Base-by-base conservation (phyloP, 768 basidiomycete species). In the Boletus pseudo-olivaceus region DNA sequence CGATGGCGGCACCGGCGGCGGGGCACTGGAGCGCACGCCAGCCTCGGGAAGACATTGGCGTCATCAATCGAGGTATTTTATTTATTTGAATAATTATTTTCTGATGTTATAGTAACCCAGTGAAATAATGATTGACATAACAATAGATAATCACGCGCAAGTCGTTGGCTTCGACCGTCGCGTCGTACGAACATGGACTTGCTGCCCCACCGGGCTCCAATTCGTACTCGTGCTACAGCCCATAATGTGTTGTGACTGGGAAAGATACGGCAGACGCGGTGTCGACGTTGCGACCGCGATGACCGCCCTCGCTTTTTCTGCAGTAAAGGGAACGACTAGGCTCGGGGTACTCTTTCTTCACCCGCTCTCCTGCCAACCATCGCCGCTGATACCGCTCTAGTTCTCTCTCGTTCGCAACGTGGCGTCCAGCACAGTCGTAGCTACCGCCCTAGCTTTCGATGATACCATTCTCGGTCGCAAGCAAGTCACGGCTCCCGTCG, bases 391-490 rank as follows among this genome's bases (percentile, higher is more conserved):
- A n/a, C 44, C 20, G 38, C 42, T 37, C 19, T 50, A 90, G 87
- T 92, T 93, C 64, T 78, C 82, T 30, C 75, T 90, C 29, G 82
- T 84, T 42, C 77, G 88, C 34, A 78, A 76, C 6, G 68, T 91
- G 32, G 81, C 84, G 0, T 77, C 80, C 4, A 77, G 80, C 15
- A 80, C 82, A 0, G 78, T 83, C 12, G 82, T 81, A 1, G 59
- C 83, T 29, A 84, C 83, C 3, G 79, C 85, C 2, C 71, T 80
- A 23, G 76, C 77, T 37, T 75, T 89, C 46, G 88, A 91, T 67
- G 73, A 82, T 65, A 76, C 82, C n/a, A 64, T 89, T 51, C 85
- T 88, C 57, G 83, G 84, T 53, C 82, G 85, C 42, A 73, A 69
- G 38, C 71, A 78, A 33, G 78, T 87, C 43, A 79, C 85, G 9